Evolutionary conservation across 768 basidiomycete species (phyloP).

Genomic region (Chlorophyllum brunneum): DNA sequence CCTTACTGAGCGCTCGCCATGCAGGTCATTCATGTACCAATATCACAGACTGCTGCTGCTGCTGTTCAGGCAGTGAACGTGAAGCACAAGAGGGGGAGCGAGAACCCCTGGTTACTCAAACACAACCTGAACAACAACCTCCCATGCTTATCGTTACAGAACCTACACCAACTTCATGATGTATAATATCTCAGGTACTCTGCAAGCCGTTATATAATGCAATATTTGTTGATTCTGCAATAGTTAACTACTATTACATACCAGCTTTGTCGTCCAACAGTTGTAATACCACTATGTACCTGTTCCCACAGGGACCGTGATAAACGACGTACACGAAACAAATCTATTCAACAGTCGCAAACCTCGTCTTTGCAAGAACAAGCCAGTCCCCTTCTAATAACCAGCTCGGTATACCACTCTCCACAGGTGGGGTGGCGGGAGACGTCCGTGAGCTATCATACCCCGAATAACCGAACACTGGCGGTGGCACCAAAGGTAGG

Average conservation of each 20-base stretch:
- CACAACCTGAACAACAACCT: constrained; percentile 17
- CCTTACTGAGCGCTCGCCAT: background rate
- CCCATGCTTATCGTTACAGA: background rate
- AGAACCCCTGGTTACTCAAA: constrained; percentile 24
- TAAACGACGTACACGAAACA: background rate
- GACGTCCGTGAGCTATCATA: background rate
- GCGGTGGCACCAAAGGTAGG: background rate
- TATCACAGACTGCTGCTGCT: constrained; percentile 22
- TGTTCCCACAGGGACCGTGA: too few relatives aligned
- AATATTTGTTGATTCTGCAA: background rate
- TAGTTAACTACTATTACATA: background rate
- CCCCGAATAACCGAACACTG: background rate
- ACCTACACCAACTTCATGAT: constrained; percentile 9
- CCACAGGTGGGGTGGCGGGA: background rate
- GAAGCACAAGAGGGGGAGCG: constrained; percentile 19
- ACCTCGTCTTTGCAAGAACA: background rate
- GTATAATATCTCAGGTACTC: background rate
- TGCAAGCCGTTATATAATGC: too few relatives aligned
- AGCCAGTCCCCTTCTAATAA: background rate
- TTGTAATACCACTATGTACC: too few relatives aligned
- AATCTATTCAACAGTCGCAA: background rate
- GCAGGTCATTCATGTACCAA: constrained; percentile 35
- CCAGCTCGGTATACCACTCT: background rate
- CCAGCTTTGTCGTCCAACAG: too few relatives aligned
- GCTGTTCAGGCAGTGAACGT: constrained; percentile 6